Evolutionary conservation across 495 filamentous ascomycete species (phyloP).

Genomic region (Neurospora terricola): DNA sequence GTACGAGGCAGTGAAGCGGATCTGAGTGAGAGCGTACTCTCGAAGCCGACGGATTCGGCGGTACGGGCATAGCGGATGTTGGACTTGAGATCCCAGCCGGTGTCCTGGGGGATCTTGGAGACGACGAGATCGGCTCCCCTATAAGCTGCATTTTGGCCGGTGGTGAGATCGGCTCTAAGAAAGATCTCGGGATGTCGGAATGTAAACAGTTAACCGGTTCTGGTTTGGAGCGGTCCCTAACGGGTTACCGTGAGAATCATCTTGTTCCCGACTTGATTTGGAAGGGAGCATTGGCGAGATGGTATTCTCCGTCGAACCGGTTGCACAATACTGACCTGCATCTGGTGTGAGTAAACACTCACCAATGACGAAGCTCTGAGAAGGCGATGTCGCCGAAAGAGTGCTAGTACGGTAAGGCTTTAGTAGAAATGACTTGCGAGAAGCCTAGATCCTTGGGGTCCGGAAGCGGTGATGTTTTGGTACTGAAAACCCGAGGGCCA

Average conservation of each 20-base stretch:
- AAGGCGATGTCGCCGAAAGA: neutral
- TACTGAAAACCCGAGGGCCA: neutral
- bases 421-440: neutral
- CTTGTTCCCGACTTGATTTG: neutral
- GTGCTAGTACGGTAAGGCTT: neutral
- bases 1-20: constrained; percentile 40
- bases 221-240: neutral
- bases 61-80: constrained; percentile 36
- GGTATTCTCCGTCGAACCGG: neutral
- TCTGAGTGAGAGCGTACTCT: constrained; percentile 40
- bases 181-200: neutral
- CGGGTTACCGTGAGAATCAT: neutral
- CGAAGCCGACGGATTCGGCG: constrained; percentile 35
- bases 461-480: neutral
- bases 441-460: neutral
- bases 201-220: neutral
- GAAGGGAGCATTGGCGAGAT: neutral
- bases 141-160: neutral
- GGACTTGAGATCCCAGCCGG: constrained; percentile 34
- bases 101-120: constrained; percentile 37
- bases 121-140: constrained; percentile 28
- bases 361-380: neutral
- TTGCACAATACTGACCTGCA: neutral
- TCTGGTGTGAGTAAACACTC: neutral
- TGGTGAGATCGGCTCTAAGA: neutral